A percentile compares a stretch with the other conserved stretches of the same genome.
These are phyloP conservation scores for Gaillardinia entomophila DNA, from an alignment of 805 yeast genomes.

Conservation along the genomic window DNA sequence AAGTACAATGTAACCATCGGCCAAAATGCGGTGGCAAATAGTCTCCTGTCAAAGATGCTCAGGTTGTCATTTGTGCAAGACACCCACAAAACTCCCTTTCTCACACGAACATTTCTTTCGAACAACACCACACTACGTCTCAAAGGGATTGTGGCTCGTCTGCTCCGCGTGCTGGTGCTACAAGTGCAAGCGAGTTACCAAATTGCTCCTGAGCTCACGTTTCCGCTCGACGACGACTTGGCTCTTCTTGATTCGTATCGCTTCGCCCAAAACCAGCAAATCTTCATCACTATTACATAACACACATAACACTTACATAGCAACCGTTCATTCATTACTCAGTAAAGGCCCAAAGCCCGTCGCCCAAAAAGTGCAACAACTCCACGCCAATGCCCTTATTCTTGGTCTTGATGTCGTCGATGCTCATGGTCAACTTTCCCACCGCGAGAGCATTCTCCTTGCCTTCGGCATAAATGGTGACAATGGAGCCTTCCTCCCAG, in stretches of 20 bases:
- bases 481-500: constrained; percentile 61
- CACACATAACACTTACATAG: no score
- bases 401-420: constrained; percentile 75
- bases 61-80: no score
- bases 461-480: constrained; percentile 85
- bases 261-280: constrained; percentile 14
- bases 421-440: constrained; percentile 82
- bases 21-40: no score
- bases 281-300: constrained; percentile 14
- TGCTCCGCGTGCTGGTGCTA: constrained; percentile 12
- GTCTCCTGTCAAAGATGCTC: no score
- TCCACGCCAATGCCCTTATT: constrained; percentile 92
- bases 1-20: constrained; percentile 36
- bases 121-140: constrained; percentile 24
- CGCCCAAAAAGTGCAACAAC: constrained; percentile 77
- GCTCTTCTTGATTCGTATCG: constrained; percentile 19
- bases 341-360: constrained; percentile 72
- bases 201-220: constrained; percentile 12
- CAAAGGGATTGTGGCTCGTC: constrained; percentile 25
- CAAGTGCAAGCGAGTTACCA: constrained; percentile 20
- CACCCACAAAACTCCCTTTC: background rate
- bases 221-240: constrained; percentile 22
- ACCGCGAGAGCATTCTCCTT: constrained; percentile 87
- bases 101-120: background rate
- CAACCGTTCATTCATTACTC: constrained; percentile 25